Evolutionary conservation across 2,329 filamentous ascomycete genomes (phyloP), one percentile per base, ranked within the genome.

Genomic region (Botrytis porri): DNA sequence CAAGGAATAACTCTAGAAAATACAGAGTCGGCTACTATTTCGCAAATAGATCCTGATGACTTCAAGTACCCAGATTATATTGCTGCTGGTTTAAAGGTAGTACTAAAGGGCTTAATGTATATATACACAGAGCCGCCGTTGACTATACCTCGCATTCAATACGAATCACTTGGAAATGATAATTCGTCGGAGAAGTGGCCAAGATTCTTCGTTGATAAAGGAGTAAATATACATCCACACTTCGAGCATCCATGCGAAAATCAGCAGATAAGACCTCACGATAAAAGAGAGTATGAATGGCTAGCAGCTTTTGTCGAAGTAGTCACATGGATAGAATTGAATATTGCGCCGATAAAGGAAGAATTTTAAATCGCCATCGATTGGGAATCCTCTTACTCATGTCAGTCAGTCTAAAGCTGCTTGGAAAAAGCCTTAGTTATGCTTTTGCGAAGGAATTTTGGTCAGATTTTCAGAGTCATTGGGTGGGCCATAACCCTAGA

Each of bases 251-350:
- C 14, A 32, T 35, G 39, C 3, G 22, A 10, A 12, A 43, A 63
- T 16, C 4, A 16, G 22, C 25, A 59, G 6, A 41, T 59, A 29
- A 57, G 70, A 71, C 72, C 74, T 3, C 37, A 67, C 51, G 74
- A 76, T 66, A 43, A 69, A 29, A 72, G 73, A 39, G 76, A 77
- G 54, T 74, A 73, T 35, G 67, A 75, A 51, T 77, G 76, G 74
- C 35, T 77, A 20, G 54, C 54, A 45, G 74, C 75, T 22, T 77
- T 77, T 51, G 39, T 75, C 69, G 73, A 73, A 35, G 74, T 63
- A 2, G 69, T 77, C 12, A 73, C 65, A 35, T 77, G 75, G 75
- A 77, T 77, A 72, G 74, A 77, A 29, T 48, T 65, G 60, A 71
- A 74, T 12, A 59, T 73, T 39, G 69, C 37, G 32, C 35, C 35